These are phyloP conservation scores for Aspergillus heteromorphus DNA, from an alignment of 495 filamentous ascomycete species.

Conservation along the genomic window DNA sequence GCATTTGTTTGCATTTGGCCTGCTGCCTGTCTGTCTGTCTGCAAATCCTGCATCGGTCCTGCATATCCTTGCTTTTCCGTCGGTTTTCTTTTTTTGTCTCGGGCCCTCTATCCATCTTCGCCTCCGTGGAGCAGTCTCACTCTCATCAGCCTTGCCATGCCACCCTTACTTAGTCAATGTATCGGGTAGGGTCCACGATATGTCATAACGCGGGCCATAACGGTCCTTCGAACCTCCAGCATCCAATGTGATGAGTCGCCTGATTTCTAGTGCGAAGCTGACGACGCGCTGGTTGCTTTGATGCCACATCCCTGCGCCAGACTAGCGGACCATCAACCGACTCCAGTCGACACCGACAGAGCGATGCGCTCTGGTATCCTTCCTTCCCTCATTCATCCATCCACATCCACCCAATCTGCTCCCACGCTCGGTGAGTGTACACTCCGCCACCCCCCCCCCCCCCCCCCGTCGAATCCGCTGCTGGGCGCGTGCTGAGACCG, in stretches of 20 bases:
- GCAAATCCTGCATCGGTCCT: neutral
- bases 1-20: neutral
- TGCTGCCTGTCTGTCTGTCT: neutral
- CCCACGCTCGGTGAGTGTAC: constrained; percentile 5
- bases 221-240: neutral
- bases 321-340: constrained; percentile 4
- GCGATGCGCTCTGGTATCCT: constrained; percentile 5
- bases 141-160: too few species aligned
- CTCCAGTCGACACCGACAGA: constrained; percentile 10
- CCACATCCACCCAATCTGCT: neutral
- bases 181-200: neutral
- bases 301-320: neutral
- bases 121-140: neutral
- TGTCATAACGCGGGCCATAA: constrained; percentile 5
- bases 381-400: constrained; percentile 1
- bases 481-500: constrained; percentile 15
- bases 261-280: constrained; percentile 6
- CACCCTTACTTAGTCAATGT: neutral
- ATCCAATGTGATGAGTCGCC: constrained; percentile 7
- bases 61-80: neutral
- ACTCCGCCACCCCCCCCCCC: too few species aligned
- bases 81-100: constrained; percentile 1
- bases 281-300: constrained; percentile 8
- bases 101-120: neutral
- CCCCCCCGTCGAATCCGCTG: constrained; percentile 2